phyloP scores from a whole-genome alignment of 2,329 filamentous ascomycete species.

The Fusarium chlamydosporum region DNA sequence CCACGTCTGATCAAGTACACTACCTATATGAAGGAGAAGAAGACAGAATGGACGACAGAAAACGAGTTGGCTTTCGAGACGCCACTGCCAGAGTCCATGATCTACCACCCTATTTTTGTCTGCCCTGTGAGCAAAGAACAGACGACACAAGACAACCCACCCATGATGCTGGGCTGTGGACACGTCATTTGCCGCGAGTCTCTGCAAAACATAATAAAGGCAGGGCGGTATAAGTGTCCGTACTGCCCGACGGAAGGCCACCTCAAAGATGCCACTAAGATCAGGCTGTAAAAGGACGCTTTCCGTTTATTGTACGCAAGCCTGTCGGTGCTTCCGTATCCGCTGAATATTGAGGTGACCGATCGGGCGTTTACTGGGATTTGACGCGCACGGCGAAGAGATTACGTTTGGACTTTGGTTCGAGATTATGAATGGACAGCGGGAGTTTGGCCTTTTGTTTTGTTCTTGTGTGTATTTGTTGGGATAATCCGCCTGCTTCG shows the following conservation, averaged over 20 bases:
- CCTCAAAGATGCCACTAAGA: conserved; percentile 80
- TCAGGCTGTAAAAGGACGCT: conserved; percentile 68
- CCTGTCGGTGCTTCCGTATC: not conserved
- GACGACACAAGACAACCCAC: conserved; percentile 90
- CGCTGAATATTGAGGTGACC: not conserved
- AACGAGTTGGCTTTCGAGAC: conserved; percentile 89
- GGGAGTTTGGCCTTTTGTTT: conserved; percentile 41
- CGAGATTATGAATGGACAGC: conserved; percentile 32
- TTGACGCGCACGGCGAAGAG: not conserved
- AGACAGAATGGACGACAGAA: conserved; percentile 93
- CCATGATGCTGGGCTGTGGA: conserved; percentile 96
- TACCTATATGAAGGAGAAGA: conserved; percentile 86
- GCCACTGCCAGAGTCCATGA: conserved; percentile 70
- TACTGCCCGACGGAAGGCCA: conserved; percentile 92
- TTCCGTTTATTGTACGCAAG: not conserved
- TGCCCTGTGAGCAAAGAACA: conserved; percentile 98
- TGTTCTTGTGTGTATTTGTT: conserved; percentile 21
- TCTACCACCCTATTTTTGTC: conserved; percentile 97
- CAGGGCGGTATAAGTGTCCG: conserved; percentile 89
- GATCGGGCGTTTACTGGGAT: conserved; percentile 27
- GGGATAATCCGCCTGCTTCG: conserved; percentile 24
- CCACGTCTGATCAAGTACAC: conserved; percentile 91
- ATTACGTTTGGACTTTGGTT: conserved; percentile 15
- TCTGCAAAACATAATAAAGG: conserved; percentile 83
- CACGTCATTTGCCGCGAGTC: conserved; percentile 93